Percentiles rank a stretch among this genome's conserved stretches.
Evolutionary conservation across 306 rosid genomes (phyloP).

Genomic region (Castanopsis chinensis): DNA sequence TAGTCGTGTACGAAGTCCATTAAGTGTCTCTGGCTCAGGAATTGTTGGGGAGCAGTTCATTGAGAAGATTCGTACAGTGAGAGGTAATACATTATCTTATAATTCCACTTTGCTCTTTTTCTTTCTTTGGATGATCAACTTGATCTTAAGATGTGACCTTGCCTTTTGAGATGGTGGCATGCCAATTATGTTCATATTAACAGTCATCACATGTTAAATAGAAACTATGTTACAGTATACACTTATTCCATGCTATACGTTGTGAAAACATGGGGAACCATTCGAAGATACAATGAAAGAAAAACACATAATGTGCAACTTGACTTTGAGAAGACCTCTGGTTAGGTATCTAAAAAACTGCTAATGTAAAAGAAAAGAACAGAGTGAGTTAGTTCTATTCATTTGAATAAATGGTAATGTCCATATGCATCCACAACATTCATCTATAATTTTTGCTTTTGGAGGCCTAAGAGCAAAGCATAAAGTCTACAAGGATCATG

Average conservation of each 20-base stretch:
- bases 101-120: slow-evolving; percentile 8
- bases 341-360: not conserved
- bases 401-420: not conserved
- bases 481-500: not conserved
- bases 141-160: not conserved
- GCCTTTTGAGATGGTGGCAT: not conserved
- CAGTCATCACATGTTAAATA: too few species aligned
- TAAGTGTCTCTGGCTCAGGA: slow-evolving; percentile 59
- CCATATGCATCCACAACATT: not conserved
- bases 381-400: not conserved
- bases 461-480: not conserved
- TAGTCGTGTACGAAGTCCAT: slow-evolving; percentile 58
- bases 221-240: not conserved
- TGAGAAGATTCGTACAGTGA: slow-evolving; percentile 81
- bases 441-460: too few species aligned
- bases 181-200: not conserved
- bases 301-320: not conserved
- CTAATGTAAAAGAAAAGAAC: not conserved
- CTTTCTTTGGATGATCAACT: not conserved
- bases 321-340: not conserved
- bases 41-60: slow-evolving; percentile 80
- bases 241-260: not conserved
- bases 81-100: slow-evolving; percentile 58
- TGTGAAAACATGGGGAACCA: not conserved
- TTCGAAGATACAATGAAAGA: not conserved